Evolutionary conservation across 768 basidiomycete genomes (phyloP).

Genomic region (Boletellus ananas): DNA sequence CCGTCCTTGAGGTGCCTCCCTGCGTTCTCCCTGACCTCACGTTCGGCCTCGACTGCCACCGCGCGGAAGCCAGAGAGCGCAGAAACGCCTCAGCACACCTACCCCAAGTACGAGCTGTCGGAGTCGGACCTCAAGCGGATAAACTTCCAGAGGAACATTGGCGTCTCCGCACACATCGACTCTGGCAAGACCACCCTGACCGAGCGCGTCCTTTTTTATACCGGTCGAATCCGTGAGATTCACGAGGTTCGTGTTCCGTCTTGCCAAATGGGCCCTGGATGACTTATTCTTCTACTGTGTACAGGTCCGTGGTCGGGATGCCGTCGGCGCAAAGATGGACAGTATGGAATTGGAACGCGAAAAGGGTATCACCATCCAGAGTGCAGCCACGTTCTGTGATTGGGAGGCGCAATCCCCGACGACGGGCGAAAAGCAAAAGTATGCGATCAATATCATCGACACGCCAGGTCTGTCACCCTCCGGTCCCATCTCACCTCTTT

Average conservation of each 20-base stretch:
- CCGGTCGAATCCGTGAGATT: conserved; percentile 91
- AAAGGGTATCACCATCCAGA: conserved; percentile 99
- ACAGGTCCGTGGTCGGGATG: conserved; percentile 89
- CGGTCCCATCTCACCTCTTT: background rate
- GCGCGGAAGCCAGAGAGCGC: conserved; percentile 11
- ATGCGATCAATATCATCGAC: conserved; percentile 96
- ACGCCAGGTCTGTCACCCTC: conserved; percentile 65
- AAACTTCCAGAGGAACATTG: conserved; percentile 85
- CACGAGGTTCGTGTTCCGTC: conserved; percentile 71
- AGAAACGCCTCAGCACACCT: conserved; percentile 20
- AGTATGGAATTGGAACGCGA: conserved; percentile 98
- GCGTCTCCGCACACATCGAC: conserved; percentile 93
- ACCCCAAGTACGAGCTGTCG: conserved; percentile 47
- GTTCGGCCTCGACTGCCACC: conserved; percentile 45
- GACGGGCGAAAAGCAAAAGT: conserved; percentile 69
- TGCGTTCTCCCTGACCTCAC: conserved; percentile 17
- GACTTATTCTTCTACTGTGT: background rate
- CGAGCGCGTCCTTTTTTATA: conserved; percentile 94
- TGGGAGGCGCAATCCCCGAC: conserved; percentile 74
- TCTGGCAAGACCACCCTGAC: conserved; percentile 98
- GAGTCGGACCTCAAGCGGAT: conserved; percentile 66
- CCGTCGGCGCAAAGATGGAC: conserved; percentile 99
- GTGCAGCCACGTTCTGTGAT: conserved; percentile 97
- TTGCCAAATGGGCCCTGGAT: background rate
- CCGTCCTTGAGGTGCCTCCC: background rate